phyloP scores from a whole-genome alignment of 768 basidiomycete genomes.

The Amanita phalloides region DNA sequence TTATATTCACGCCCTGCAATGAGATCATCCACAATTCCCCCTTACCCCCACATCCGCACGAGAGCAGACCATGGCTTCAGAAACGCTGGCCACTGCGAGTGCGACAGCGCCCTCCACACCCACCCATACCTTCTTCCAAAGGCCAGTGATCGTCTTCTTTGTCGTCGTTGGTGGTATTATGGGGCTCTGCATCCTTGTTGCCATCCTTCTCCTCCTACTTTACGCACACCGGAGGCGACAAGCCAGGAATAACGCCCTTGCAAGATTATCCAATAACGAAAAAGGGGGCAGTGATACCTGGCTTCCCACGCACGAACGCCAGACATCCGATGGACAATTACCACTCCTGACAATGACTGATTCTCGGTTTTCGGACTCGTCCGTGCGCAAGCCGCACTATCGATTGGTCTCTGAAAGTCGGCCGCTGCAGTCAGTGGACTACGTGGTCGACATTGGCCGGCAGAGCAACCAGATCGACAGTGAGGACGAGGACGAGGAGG shows the following conservation, averaged over 20 bases:
- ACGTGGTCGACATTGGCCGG: not conserved
- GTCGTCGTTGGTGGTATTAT: not conserved
- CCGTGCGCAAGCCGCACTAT: not conserved
- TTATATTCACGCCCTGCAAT: not conserved
- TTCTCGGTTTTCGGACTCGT: not conserved
- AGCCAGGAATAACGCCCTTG: not conserved
- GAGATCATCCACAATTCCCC: not conserved
- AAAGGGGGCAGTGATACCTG: not conserved
- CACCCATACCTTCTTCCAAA: too few relatives aligned
- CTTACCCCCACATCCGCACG: not conserved
- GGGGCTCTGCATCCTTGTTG: not conserved
- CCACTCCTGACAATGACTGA: not conserved
- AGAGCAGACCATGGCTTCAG: not conserved
- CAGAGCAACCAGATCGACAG: not conserved
- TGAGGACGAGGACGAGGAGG: not conserved
- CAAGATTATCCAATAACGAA: not conserved
- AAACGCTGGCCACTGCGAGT: not conserved
- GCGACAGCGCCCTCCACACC: not conserved
- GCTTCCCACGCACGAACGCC: not conserved
- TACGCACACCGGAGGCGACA: not conserved
- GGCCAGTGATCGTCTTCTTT: not conserved
- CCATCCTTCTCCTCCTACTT: not conserved
- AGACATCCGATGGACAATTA: not conserved
- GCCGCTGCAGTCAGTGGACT: not conserved
- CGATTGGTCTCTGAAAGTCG: not conserved